Conservation (phyloP, 2,329 filamentous ascomycete species). For the Penicillium crustosum region DNA sequence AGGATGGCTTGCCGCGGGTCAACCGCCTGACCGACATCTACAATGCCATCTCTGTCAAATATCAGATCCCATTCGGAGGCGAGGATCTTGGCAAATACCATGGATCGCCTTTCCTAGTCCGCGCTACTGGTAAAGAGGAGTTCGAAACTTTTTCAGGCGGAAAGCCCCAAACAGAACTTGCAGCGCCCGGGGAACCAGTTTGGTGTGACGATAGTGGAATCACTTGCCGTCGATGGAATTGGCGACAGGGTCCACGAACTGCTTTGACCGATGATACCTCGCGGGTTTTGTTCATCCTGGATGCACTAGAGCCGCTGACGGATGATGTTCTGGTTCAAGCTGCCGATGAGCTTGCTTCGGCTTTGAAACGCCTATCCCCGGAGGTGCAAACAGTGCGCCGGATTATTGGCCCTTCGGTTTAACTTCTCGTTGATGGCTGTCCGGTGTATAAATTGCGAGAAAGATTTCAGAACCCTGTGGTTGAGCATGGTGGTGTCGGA, state of each 20-base stretch:
- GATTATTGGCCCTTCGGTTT: too few species aligned
- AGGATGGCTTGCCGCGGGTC: conserved; percentile 36
- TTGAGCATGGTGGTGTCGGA: too few species aligned
- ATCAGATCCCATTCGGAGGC: conserved; percentile 42
- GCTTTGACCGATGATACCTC: conserved; percentile 3
- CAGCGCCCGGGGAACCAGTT: conserved; percentile 37
- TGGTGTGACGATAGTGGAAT: conserved; percentile 43
- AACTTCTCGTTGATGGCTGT: too few species aligned
- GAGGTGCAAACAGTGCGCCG: too few species aligned
- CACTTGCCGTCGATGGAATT: conserved; percentile 44
- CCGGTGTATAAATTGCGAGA: too few species aligned
- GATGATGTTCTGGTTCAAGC: too few species aligned
- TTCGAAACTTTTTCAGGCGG: conserved; percentile 36
- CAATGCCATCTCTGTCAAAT: conserved; percentile 42
- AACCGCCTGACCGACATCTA: conserved; percentile 44
- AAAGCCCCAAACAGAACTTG: conserved; percentile 19
- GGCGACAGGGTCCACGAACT: conserved; percentile 41
- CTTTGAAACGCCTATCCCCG: too few species aligned
- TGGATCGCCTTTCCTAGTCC: conserved; percentile 32
- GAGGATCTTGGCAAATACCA: conserved; percentile 43
- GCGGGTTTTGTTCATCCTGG: too few species aligned
- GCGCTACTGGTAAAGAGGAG: conserved; percentile 35
- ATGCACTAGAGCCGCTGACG: too few species aligned
- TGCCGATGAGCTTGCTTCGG: too few species aligned
- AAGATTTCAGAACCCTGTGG: too few species aligned